Evolutionary conservation across 108 stramenopile species (phyloP).

Genomic region (Fragilaria crotonensis): DNA sequence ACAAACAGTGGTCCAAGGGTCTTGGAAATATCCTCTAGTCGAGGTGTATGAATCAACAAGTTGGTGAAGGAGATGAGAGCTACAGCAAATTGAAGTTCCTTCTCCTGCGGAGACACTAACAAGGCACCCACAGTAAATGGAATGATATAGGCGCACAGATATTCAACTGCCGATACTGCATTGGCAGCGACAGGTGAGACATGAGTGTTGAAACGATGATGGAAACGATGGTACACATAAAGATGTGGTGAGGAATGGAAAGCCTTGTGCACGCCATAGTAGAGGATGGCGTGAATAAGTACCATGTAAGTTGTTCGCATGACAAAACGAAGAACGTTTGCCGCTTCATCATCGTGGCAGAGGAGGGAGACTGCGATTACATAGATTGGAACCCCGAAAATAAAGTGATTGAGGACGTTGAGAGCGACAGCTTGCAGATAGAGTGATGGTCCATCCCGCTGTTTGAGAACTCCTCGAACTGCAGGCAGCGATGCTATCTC

Average conservation of each 20-base stretch:
- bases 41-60: conserved; percentile 31
- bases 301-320: conserved; percentile 6
- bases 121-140: conserved; percentile 16
- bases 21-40: conserved; percentile 10
- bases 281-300: conserved; percentile 11
- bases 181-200: conserved; percentile 24
- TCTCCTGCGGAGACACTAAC: background rate
- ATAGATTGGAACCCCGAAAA: conserved; percentile 23
- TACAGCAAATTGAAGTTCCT: background rate
- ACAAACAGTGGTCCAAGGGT: conserved; percentile 10
- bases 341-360: background rate
- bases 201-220: conserved; percentile 23
- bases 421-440: conserved; percentile 12
- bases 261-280: conserved; percentile 17
- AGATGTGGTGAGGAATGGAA: conserved; percentile 18
- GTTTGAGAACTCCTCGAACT: conserved; percentile 16
- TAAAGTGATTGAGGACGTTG: conserved; percentile 20
- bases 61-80: conserved; percentile 14
- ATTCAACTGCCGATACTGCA: conserved; percentile 25
- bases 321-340: background rate
- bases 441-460: conserved; percentile 13
- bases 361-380: conserved; percentile 6
- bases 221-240: conserved; percentile 16
- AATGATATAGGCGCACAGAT: conserved; percentile 19
- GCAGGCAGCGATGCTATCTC: conserved; percentile 12